phyloP scores from a whole-genome alignment of 176 grass and related monocot genomes.

The Eleusine coracana region DNA sequence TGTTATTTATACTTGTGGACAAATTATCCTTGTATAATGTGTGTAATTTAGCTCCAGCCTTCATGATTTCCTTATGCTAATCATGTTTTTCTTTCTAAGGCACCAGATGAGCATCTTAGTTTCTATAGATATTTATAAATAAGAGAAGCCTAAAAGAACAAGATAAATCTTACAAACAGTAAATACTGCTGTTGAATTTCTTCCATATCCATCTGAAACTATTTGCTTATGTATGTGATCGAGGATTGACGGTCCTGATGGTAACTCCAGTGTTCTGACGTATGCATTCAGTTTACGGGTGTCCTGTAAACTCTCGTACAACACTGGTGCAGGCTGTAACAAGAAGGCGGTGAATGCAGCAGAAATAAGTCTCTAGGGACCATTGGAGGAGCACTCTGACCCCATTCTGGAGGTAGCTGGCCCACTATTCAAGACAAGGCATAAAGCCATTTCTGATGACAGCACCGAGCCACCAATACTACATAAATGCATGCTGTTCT shows the following conservation, averaged over 20 bases:
- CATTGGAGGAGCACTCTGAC: slow-evolving; percentile 52
- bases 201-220: slow-evolving; percentile 31
- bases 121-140: not conserved
- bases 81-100: slow-evolving; percentile 11
- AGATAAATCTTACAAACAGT: slow-evolving; percentile 20
- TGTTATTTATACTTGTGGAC: not conserved
- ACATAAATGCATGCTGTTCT: slow-evolving; percentile 60
- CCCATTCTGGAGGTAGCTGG: slow-evolving; percentile 45
- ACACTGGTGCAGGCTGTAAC: slow-evolving; percentile 53
- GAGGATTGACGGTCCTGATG: not conserved
- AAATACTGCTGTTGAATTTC: slow-evolving; percentile 11
- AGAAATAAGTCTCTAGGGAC: slow-evolving; percentile 50
- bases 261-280: slow-evolving; percentile 27
- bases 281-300: slow-evolving; percentile 47
- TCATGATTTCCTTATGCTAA: slow-evolving; percentile 13
- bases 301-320: slow-evolving; percentile 49
- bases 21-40: slow-evolving; percentile 8
- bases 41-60: not conserved
- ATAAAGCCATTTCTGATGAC: slow-evolving; percentile 56
- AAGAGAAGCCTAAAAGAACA: slow-evolving; percentile 1
- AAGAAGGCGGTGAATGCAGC: slow-evolving; percentile 55
- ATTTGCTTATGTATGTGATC: slow-evolving; percentile 15
- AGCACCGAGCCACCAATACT: slow-evolving; percentile 56
- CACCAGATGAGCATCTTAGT: not conserved
- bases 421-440: slow-evolving; percentile 70